These are phyloP conservation scores for Rhododendron kiyosumense DNA, from an alignment of 148 eudicot species.

Conservation along the genomic window DNA sequence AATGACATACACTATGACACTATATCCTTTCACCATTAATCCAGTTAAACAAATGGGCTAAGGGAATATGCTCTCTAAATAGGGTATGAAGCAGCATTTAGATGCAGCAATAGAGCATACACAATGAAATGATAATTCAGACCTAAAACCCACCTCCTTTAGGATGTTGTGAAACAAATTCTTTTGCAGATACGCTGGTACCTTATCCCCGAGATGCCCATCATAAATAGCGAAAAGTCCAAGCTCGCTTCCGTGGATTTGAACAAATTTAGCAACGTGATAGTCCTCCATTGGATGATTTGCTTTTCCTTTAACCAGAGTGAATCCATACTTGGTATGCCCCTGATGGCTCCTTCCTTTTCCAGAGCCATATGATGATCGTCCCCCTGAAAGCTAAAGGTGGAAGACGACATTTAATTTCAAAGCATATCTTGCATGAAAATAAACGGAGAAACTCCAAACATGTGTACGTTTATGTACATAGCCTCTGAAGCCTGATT, in stretches of 20 bases:
- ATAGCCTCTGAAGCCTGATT: neutral
- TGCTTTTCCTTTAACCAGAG: conserved; percentile 61
- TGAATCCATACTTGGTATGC: conserved; percentile 50
- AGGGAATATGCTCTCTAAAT: neutral
- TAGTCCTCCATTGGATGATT: conserved; percentile 79
- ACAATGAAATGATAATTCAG: neutral
- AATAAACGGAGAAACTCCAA: neutral
- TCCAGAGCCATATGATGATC: conserved; percentile 47
- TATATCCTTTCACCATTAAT: neutral
- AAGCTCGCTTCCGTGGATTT: conserved; percentile 45
- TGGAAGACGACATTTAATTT: neutral
- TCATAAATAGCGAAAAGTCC: conserved; percentile 81
- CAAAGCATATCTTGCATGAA: neutral
- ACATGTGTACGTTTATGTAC: neutral
- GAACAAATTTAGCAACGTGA: conserved; percentile 66
- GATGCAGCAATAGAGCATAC: neutral
- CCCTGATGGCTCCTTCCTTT: conserved; percentile 51
- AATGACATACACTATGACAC: neutral
- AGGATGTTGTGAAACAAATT: conserved; percentile 61
- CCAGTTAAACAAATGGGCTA: neutral
- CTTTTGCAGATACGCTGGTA: conserved; percentile 71
- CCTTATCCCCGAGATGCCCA: conserved; percentile 70
- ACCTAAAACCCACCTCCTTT: conserved; percentile 47
- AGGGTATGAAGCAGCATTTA: neutral
- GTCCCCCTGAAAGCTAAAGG: conserved; percentile 42